Base-by-base conservation (phyloP, 2,329 filamentous ascomycete genomes). In the Exophiala viscosa region DNA sequence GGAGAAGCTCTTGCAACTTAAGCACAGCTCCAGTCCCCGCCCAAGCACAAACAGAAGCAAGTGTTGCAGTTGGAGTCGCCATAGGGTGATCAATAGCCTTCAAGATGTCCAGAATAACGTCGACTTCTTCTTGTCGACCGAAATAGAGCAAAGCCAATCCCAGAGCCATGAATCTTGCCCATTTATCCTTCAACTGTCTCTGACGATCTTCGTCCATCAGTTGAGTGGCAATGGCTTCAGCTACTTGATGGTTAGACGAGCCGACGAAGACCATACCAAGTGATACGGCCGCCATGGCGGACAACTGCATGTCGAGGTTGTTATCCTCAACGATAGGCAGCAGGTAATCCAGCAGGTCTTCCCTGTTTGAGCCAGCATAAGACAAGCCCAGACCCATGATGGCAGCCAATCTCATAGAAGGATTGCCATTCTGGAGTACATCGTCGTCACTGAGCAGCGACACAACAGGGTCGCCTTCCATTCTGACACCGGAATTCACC, bases 61-160 rank as follows among this genome's bases (percentile, higher is more conserved):
- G 81, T 5, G 97, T 89, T 1, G 89, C 88, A 1, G 92, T 96
- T n/a, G 93, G 88, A 73, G 93, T 93, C 15, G 91, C 89, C 85
- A 96, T 95, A 18, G 93, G 92, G 68, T 97, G 92, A 60, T 97
- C 91, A 48, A 97, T 90, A 20, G 88, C 93, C 77, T 97, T 99
- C 50, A 99, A 80, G 0, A 93, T 96, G 74, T 99, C 93, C 31
- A 97, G 76, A 60, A 97, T 91, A 52, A 97, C 92, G 65, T 99
- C 93, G n/a, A 97, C 93, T 70, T 97, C 92, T 70, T 99, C 93
- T 72, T 99, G 93, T 60, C 90, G 86, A 35, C 93, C 93, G 64
- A 99, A 97, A 80, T 90, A 99, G 23, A 99, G 79, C 20, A 99
- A 80, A 1, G 92, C 93, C 58, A 99, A 80, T 60, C 93, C 93